Percentiles rank a stretch among this genome's conserved stretches.
These are phyloP conservation scores for Cercophora newfieldiana DNA, from an alignment of 495 filamentous ascomycete genomes.

Conservation along the genomic window DNA sequence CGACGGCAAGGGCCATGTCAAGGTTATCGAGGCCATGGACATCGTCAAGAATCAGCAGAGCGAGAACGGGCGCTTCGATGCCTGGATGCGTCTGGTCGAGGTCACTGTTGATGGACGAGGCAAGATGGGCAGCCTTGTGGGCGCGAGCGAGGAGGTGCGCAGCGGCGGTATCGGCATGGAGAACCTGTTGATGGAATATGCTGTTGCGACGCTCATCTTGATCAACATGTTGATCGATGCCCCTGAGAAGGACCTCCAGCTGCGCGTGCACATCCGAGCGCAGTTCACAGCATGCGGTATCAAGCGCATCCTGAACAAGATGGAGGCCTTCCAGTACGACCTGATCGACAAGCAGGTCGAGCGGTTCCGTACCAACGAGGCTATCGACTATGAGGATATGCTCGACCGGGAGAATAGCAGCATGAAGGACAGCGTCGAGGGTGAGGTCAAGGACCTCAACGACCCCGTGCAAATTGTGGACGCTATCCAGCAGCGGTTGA, in stretches of 20 bases:
- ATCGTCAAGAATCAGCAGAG: conserved; percentile 84
- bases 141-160: conserved; percentile 94
- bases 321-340: conserved; percentile 98
- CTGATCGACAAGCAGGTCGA: conserved; percentile 98
- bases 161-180: conserved; percentile 98
- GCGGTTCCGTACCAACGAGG: conserved; percentile 88
- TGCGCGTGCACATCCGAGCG: conserved; percentile 90
- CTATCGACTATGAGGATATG: conserved; percentile 96
- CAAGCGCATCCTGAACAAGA: conserved; percentile 90
- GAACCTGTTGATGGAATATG: conserved; percentile 98
- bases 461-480: conserved; percentile 92
- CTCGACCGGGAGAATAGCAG: conserved; percentile 88
- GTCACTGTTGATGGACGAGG: conserved; percentile 95
- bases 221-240: conserved; percentile 97
- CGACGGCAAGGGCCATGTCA: conserved; percentile 89
- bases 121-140: conserved; percentile 97
- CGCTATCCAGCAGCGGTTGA: conserved; percentile 84
- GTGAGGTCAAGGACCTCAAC: conserved; percentile 89
- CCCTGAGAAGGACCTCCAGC: conserved; percentile 80
- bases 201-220: conserved; percentile 88
- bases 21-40: conserved; percentile 91
- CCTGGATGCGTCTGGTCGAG: conserved; percentile 98
- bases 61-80: conserved; percentile 95
- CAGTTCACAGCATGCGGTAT: conserved; percentile 96
- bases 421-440: conserved; percentile 86